These are phyloP conservation scores for Paraconiothyrium brasiliense DNA, from an alignment of 2,329 filamentous ascomycete genomes.

Conservation along the genomic window DNA sequence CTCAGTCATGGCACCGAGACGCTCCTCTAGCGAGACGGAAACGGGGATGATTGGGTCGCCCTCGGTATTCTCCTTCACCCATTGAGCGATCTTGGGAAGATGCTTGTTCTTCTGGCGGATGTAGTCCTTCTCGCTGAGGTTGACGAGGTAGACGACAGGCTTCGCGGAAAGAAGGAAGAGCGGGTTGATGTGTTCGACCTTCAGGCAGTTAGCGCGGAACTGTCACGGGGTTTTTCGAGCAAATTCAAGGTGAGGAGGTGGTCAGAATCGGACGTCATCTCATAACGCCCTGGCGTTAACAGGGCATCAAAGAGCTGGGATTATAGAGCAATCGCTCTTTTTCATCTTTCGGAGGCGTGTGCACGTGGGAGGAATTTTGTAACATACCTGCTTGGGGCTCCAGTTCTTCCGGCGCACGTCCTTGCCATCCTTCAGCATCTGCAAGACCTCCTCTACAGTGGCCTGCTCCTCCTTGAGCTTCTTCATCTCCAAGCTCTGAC, in stretches of 20 bases:
- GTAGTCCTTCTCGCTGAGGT: constrained; percentile 96
- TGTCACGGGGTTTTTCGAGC: background rate
- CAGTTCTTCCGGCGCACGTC: constrained; percentile 92
- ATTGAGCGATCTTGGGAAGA: constrained; percentile 89
- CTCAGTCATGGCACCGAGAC: constrained; percentile 82
- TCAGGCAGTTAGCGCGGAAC: constrained; percentile 40
- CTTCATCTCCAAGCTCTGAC: constrained; percentile 97
- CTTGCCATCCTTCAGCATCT: constrained; percentile 85
- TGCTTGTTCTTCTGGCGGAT: constrained; percentile 99
- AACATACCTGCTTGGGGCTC: constrained; percentile 91
- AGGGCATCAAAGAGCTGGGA: constrained; percentile 99
- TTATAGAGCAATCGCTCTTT: constrained; percentile 96
- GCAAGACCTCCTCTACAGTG: constrained; percentile 88
- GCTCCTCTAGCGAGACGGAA: constrained; percentile 92
- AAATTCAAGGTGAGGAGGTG: constrained; percentile 18
- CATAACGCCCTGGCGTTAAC: constrained; percentile 81
- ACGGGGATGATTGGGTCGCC: constrained; percentile 93
- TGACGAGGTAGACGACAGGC: constrained; percentile 96
- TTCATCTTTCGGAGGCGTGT: constrained; percentile 80
- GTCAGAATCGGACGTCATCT: constrained; percentile 85
- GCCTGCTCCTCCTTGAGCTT: constrained; percentile 95
- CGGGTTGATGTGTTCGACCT: constrained; percentile 98
- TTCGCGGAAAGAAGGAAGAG: constrained; percentile 95
- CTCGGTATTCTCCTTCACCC: constrained; percentile 89
- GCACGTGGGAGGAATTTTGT: constrained; percentile 21